phyloP scores from a whole-genome alignment of 1,139 yeast genomes.

The Diutina rugosa region DNA sequence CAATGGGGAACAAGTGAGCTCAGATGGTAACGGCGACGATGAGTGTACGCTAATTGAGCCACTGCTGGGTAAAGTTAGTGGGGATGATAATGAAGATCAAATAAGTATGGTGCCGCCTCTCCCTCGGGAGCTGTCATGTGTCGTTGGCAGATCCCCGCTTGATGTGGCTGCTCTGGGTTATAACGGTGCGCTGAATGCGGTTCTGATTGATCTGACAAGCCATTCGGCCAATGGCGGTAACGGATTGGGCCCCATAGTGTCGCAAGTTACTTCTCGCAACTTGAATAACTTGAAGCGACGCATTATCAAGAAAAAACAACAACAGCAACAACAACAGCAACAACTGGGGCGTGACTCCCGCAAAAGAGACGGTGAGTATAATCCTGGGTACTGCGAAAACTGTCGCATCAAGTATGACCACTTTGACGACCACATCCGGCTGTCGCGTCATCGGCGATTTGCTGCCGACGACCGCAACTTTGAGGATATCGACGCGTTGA shows the following conservation, averaged over 20 bases:
- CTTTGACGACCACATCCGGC: conserved; percentile 61
- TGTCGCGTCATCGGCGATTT: conserved; percentile 67
- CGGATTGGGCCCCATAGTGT: conserved; percentile 57
- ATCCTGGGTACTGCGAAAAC: conserved; percentile 83
- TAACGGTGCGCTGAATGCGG: conserved; percentile 43
- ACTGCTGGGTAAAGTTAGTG: not conserved
- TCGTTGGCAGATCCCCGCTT: not conserved
- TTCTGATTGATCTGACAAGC: conserved; percentile 29
- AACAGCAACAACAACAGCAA: conserved; percentile 8
- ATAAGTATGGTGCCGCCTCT: not conserved
- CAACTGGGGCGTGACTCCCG: conserved; percentile 2
- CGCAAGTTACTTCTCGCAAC: conserved; percentile 59
- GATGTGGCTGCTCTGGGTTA: conserved; percentile 79
- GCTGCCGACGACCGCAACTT: conserved; percentile 68
- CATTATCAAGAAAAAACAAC: conserved; percentile 30
- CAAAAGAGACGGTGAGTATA: conserved; percentile 19
- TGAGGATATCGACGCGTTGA: conserved; percentile 61
- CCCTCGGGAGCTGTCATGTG: not conserved
- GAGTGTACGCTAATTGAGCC: not conserved
- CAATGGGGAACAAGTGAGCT: conserved; percentile 7
- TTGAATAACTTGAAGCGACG: conserved; percentile 45
- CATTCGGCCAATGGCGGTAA: conserved; percentile 33
- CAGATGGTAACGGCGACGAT: conserved; percentile 6
- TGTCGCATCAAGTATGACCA: conserved; percentile 79
- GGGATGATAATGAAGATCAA: not conserved